Base-by-base conservation (phyloP, 345 rosid species). In the Aethionema arabicum region DNA sequence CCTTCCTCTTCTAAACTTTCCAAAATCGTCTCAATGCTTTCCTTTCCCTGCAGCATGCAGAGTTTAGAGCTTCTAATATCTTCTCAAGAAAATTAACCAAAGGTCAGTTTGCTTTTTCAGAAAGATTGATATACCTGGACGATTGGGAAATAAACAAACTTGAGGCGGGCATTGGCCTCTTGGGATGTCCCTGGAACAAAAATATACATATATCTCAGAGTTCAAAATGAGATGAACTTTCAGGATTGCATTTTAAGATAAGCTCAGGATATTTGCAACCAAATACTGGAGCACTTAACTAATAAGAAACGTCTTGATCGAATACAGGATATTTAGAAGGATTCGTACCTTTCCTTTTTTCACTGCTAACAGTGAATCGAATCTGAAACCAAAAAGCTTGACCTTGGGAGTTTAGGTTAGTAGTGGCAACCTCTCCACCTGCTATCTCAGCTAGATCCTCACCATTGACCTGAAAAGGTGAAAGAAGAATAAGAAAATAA, bases 131-230 rank as follows among this genome's bases (percentile, higher is more conserved):
- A 32, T 74, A 84, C 96, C 93, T 81, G 80, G 52, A 49, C 40
- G 61, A 84, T 54, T 16, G 93, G 96, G 65, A 81, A 79, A 75
- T 89, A 89, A 66, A 77, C 78, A 73, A 79, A 84, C 65, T 73
- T 82, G 14, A 86, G 78, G 57, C 88, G 82, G 39, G 91, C 93
- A 77, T 86, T 84, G 46, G 93, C 96, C 62, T 53, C 59, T 37
- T 32, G 70, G 57, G 51, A 53, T 49, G 63, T 12, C 63, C 50
- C 52, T 39, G 70, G 59, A 79, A 63, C 43, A 56, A 7, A 63
- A 8, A 47, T 21, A 27, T 2, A 45, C 29, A 42, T 30, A 60
- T 21, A 21, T 21, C n/a, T 63, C 44, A 70, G 69, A 69, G 13
- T 46, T 42, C 44, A 54, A 69, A 69, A 14, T 45, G 50, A 39